phyloP scores from a whole-genome alignment of 202 grass and related monocot species.

The Zizania palustris region DNA sequence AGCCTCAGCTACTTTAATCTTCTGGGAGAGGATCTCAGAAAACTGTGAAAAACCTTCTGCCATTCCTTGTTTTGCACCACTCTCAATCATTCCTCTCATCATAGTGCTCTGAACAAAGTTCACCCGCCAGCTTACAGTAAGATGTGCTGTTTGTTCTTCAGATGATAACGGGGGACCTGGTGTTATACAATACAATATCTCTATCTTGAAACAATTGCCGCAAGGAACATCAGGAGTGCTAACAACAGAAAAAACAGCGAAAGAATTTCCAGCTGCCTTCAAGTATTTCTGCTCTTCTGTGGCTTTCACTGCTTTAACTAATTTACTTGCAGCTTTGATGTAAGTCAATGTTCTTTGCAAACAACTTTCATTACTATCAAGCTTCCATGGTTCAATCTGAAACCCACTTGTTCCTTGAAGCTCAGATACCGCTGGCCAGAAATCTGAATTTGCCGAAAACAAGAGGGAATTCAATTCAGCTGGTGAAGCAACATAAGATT shows the following conservation, averaged over 20 bases:
- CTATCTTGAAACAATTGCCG: conserved; percentile 76
- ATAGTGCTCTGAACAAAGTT: conserved; percentile 83
- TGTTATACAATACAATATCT: conserved; percentile 67
- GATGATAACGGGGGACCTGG: conserved; percentile 53
- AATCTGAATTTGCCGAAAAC: conserved; percentile 61
- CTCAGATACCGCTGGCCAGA: conserved; percentile 59
- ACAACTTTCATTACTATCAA: conserved; percentile 44
- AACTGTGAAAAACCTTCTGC: conserved; percentile 56
- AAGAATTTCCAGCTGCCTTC: conserved; percentile 60
- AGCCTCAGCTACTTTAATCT: conserved; percentile 57
- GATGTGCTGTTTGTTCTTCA: conserved; percentile 59
- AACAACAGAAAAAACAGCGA: conserved; percentile 61
- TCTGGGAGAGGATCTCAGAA: conserved; percentile 58
- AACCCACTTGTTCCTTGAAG: conserved; percentile 71
- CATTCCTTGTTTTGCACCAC: conserved; percentile 74
- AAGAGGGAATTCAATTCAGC: conserved; percentile 59
- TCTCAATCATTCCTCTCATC: conserved; percentile 89
- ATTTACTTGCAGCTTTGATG: conserved; percentile 67
- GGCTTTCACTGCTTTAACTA: conserved; percentile 73
- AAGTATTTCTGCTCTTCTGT: conserved; percentile 75
- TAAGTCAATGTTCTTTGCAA: conserved; percentile 59
- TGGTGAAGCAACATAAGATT: conserved; percentile 54
- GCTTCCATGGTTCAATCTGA: conserved; percentile 66
- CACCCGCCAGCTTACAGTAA: conserved; percentile 66
- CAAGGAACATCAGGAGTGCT: conserved; percentile 79